A percentile compares a stretch with the other conserved stretches of the same genome.
phyloP scores from a whole-genome alignment of 1,284 basidiomycete species.

The Xerocomus amazonicus region DNA sequence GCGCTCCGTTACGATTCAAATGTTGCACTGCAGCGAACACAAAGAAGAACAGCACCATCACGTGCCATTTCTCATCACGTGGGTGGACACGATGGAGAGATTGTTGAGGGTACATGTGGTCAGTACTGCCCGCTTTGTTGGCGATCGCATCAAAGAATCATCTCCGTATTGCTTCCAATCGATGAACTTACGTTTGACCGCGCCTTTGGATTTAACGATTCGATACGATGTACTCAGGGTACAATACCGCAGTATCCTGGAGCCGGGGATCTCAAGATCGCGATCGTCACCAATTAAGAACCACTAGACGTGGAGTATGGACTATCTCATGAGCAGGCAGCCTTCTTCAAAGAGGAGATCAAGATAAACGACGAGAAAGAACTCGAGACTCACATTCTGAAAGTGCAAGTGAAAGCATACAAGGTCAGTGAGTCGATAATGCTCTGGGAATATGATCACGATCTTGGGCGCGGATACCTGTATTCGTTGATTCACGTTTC shows the following conservation, averaged over 20 bases:
- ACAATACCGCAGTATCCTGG: not conserved
- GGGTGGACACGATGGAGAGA: too few relatives aligned
- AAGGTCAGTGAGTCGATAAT: constrained; percentile 8
- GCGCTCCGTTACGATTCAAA: too few relatives aligned
- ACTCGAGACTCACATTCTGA: constrained; percentile 21
- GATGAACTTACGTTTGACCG: too few relatives aligned
- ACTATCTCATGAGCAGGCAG: constrained; percentile 17
- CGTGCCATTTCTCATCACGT: too few relatives aligned
- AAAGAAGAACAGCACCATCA: too few relatives aligned
- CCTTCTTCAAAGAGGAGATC: constrained; percentile 24
- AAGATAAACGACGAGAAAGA: constrained; percentile 17
- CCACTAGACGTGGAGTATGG: constrained; percentile 5
- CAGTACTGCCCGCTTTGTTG: too few relatives aligned
- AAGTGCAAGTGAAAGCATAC: constrained; percentile 18
- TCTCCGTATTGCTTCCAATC: too few relatives aligned
- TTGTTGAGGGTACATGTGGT: too few relatives aligned
- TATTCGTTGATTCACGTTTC: constrained; percentile 17
- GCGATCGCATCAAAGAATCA: too few relatives aligned
- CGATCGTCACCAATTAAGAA: not conserved
- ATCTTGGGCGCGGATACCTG: constrained; percentile 12
- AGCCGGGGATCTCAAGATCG: constrained; percentile 4
- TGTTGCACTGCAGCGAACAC: too few relatives aligned
- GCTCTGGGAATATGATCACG: not conserved
- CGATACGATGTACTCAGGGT: too few relatives aligned
- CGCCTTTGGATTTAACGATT: too few relatives aligned